phyloP scores from a whole-genome alignment of 345 rosid species.

The Hirschfeldia incana region DNA sequence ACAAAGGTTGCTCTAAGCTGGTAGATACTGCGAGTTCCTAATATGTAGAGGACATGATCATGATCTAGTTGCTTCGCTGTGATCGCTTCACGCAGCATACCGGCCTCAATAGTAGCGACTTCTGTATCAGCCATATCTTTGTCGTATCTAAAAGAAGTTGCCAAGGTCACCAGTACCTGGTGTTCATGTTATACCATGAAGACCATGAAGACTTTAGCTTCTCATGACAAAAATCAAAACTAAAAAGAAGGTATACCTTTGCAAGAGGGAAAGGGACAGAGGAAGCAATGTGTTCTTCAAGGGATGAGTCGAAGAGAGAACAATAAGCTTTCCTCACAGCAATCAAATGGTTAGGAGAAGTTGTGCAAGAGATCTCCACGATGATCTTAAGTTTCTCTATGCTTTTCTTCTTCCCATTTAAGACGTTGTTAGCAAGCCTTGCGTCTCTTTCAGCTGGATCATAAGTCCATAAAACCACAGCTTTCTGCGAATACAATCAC shows the following conservation, averaged over 20 bases:
- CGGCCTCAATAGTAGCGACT: constrained; percentile 67
- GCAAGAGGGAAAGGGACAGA: constrained; percentile 47
- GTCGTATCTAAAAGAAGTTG: constrained; percentile 75
- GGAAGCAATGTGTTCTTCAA: constrained; percentile 76
- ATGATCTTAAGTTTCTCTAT: constrained; percentile 54
- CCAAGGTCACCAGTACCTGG: constrained; percentile 70
- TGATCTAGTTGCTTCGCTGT: constrained; percentile 55
- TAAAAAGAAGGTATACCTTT: constrained; percentile 55
- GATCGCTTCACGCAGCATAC: constrained; percentile 59
- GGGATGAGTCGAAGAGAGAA: constrained; percentile 57
- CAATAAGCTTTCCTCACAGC: constrained; percentile 79
- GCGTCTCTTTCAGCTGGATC: constrained; percentile 94
- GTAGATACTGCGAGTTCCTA: constrained; percentile 64
- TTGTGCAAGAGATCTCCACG: constrained; percentile 77
- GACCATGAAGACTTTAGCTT: background rate
- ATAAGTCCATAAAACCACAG: constrained; percentile 62
- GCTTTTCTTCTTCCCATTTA: constrained; percentile 47
- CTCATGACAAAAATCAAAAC: background rate
- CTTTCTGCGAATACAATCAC: constrained; percentile 51
- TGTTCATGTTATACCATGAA: background rate
- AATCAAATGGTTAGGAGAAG: constrained; percentile 70
- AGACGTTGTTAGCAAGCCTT: constrained; percentile 55
- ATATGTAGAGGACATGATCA: constrained; percentile 62
- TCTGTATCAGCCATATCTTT: constrained; percentile 55
- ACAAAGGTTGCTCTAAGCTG: constrained; percentile 77